phyloP scores from a whole-genome alignment of 371 early-diverging fungal species.

The Mortierella sp. region DNA sequence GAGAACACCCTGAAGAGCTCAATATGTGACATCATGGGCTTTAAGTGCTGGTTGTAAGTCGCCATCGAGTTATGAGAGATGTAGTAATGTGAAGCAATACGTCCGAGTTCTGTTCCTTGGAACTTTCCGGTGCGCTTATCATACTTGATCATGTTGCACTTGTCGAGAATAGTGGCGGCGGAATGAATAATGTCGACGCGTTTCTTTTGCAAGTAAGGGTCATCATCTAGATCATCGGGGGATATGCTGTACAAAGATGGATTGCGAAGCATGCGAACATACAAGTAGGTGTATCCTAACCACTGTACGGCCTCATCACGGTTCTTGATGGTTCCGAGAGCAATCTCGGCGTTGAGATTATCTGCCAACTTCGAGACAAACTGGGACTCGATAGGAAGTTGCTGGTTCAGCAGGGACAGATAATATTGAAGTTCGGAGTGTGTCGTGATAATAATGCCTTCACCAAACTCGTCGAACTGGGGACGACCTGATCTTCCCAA shows the following conservation, averaged over 20 bases:
- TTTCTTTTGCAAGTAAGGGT: slow-evolving; percentile 87
- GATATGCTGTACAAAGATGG: slow-evolving; percentile 86
- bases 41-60: slow-evolving; percentile 93
- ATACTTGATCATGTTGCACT: slow-evolving; percentile 91
- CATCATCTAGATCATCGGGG: slow-evolving; percentile 79
- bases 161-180: slow-evolving; percentile 88
- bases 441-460: slow-evolving; percentile 97
- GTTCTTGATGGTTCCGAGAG: slow-evolving; percentile 91
- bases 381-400: slow-evolving; percentile 98
- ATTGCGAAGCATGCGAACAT: slow-evolving; percentile 95
- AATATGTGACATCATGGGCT: slow-evolving; percentile 91
- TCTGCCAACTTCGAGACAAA: slow-evolving; percentile 92
- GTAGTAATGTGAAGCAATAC: slow-evolving; percentile 97
- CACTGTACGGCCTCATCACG: slow-evolving; percentile 96
- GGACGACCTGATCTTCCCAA: slow-evolving; percentile 99
- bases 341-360: slow-evolving; percentile 97
- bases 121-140: slow-evolving; percentile 92
- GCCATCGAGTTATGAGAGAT: slow-evolving; percentile 92
- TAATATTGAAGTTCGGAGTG: slow-evolving; percentile 95
- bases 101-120: slow-evolving; percentile 92
- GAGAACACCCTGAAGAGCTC: slow-evolving; percentile 95
- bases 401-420: slow-evolving; percentile 92
- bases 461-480: slow-evolving; percentile 97
- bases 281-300: slow-evolving; percentile 98
- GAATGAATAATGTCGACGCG: slow-evolving; percentile 92